Evolutionary conservation across 139 green algal genomes (phyloP).

Genomic region (Haematococcus sp.): DNA sequence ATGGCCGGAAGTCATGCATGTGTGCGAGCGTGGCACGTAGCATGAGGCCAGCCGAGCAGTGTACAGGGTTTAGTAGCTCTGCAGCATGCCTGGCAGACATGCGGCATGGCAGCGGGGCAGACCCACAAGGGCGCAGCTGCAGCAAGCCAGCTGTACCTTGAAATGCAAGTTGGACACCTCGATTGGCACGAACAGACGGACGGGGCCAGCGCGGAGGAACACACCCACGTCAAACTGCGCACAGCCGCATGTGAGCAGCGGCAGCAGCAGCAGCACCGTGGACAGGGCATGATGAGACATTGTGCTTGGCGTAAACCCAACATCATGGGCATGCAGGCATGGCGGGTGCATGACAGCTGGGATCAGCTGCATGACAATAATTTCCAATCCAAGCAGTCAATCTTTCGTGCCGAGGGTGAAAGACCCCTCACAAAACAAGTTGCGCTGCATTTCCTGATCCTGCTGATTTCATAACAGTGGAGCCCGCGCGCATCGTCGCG

Average conservation of each 20-base stretch:
- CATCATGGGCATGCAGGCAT: neutral
- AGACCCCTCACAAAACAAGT: too few species aligned
- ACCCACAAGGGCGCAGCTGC: too few species aligned
- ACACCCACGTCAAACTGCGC: slow-evolving; percentile 42
- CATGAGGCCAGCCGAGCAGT: neutral
- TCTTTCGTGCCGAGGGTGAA: too few species aligned
- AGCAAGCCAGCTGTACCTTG: too few species aligned
- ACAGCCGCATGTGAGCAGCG: neutral
- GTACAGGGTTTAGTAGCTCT: neutral
- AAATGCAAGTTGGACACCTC: slow-evolving; percentile 43
- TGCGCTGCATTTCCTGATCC: too few species aligned
- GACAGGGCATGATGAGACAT: neutral
- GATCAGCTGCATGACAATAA: too few species aligned
- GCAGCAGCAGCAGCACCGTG: neutral
- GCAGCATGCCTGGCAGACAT: too few species aligned
- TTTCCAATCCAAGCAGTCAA: too few species aligned
- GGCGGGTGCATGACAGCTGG: too few species aligned
- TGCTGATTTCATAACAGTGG: too few species aligned
- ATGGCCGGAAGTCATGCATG: neutral
- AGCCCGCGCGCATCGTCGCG: too few species aligned
- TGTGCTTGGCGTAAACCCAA: neutral
- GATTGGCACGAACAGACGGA: slow-evolving; percentile 43
- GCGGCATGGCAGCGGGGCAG: too few species aligned
- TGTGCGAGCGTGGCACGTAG: neutral
- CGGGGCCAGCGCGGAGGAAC: slow-evolving; percentile 31